Conservation (phyloP, 2,329 filamentous ascomycete species). For the Aspergillus quadricinctus region DNA sequence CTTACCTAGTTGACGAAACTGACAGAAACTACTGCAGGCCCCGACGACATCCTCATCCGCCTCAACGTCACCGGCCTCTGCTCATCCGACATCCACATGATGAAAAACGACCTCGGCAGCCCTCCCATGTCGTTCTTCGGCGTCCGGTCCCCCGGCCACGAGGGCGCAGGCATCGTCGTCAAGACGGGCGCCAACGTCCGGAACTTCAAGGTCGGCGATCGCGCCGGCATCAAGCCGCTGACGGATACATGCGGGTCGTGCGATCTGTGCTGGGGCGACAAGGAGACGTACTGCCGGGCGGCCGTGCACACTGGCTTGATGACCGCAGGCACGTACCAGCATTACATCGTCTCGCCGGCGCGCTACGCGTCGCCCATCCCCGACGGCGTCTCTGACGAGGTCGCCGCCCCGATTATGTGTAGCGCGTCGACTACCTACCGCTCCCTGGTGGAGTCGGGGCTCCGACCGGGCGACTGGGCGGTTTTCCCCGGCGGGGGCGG, state of each 20-base stretch:
- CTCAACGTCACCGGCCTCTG: constrained; percentile 58
- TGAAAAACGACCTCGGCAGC: constrained; percentile 50
- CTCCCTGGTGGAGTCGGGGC: constrained; percentile 49
- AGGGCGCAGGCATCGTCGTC: constrained; percentile 56
- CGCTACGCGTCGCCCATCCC: constrained; percentile 53
- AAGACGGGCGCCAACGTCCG: constrained; percentile 52
- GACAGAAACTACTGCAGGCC: constrained; percentile 30
- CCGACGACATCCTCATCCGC: constrained; percentile 53
- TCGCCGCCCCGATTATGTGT: constrained; percentile 61
- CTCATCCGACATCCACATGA: constrained; percentile 55
- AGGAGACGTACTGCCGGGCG: constrained; percentile 46
- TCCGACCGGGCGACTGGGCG: constrained; percentile 52
- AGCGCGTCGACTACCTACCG: constrained; percentile 55
- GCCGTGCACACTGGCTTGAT: constrained; percentile 38
- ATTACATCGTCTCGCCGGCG: constrained; percentile 55
- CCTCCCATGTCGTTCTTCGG: constrained; percentile 45
- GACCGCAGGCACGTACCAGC: constrained; percentile 52
- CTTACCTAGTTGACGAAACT: neutral
- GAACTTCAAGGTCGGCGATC: constrained; percentile 50
- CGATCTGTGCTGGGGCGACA: constrained; percentile 48
- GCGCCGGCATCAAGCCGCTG: constrained; percentile 51
- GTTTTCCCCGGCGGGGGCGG: constrained; percentile 42
- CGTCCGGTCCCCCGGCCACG: constrained; percentile 49
- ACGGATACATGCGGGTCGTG: constrained; percentile 51
- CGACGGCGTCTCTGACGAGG: constrained; percentile 50